Conservation (phyloP, 2,329 filamentous ascomycete genomes). For the Colletotrichum somersetense region DNA sequence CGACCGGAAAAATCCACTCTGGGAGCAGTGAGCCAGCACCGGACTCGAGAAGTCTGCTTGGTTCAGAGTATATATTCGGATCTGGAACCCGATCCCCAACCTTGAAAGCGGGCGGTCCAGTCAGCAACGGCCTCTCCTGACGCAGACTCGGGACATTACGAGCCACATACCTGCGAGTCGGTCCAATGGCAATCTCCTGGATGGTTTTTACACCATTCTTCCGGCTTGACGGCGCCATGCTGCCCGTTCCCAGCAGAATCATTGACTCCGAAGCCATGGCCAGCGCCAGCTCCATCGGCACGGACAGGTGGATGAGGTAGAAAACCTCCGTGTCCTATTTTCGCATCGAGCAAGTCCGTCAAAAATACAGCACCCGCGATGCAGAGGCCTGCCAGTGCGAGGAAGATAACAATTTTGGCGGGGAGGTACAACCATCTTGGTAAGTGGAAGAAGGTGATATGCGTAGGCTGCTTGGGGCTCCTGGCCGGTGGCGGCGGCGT, state of each 20-base stretch:
- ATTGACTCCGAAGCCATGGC: neutral
- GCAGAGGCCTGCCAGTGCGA: neutral
- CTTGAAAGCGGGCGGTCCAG: constrained; percentile 3
- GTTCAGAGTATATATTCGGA: too few species aligned
- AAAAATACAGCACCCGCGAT: neutral
- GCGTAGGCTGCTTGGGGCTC: neutral
- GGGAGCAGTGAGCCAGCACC: neutral
- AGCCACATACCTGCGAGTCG: neutral
- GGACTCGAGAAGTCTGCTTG: neutral
- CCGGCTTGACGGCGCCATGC: neutral
- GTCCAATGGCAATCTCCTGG: neutral
- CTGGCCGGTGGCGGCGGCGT: neutral
- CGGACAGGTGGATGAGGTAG: neutral
- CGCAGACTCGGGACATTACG: neutral
- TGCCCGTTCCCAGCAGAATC: neutral
- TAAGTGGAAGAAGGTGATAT: neutral
- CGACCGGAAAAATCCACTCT: neutral
- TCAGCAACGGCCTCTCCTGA: neutral
- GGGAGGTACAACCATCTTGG: neutral
- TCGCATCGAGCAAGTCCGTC: neutral
- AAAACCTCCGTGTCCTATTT: neutral
- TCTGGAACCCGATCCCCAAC: too few species aligned
- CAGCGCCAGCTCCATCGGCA: neutral
- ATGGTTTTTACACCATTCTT: neutral
- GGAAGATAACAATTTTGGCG: neutral